phyloP scores from a whole-genome alignment of 202 grass and related monocot genomes.

The Elaeis oleifera region DNA sequence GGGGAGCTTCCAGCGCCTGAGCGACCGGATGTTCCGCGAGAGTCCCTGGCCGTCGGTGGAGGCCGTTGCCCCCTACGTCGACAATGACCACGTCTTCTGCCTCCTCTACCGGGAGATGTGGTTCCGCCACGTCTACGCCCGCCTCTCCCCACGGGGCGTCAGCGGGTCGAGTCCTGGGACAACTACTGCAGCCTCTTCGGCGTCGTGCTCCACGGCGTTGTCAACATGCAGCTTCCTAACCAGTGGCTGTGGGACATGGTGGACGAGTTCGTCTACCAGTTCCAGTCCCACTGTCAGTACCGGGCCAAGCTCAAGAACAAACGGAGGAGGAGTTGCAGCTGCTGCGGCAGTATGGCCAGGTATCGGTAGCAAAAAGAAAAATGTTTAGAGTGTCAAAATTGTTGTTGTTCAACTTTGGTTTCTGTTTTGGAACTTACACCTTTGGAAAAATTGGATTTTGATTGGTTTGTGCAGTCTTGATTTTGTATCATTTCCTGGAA shows the following conservation, averaged over 20 bases:
- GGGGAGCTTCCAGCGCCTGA: conserved; percentile 81
- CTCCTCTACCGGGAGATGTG: conserved; percentile 95
- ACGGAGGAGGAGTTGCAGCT: conserved; percentile 72
- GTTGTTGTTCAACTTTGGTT: too few relatives aligned
- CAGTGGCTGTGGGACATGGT: conserved; percentile 99
- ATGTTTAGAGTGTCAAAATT: too few relatives aligned
- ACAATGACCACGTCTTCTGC: conserved; percentile 94
- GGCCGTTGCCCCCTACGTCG: conserved; percentile 69
- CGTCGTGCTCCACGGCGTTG: conserved; percentile 83
- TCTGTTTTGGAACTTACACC: too few relatives aligned
- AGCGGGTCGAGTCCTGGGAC: conserved; percentile 83
- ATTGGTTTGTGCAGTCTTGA: too few relatives aligned
- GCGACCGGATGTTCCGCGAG: conserved; percentile 92
- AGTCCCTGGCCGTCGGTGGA: conserved; percentile 72
- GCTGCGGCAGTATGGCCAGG: conserved; percentile 79
- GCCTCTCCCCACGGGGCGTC: conserved; percentile 44
- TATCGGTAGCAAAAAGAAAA: conserved; percentile 1
- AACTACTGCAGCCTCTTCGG: conserved; percentile 94
- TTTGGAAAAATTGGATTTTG: too few relatives aligned
- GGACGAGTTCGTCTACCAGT: conserved; percentile 97
- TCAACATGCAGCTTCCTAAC: conserved; percentile 99
- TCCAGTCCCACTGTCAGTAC: conserved; percentile 96
- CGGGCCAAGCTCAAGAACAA: conserved; percentile 84
- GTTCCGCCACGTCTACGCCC: conserved; percentile 93
- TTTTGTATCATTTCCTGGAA: too few relatives aligned